Conservation (phyloP, 805 yeast genomes). For the Spathaspora arborariae region DNA sequence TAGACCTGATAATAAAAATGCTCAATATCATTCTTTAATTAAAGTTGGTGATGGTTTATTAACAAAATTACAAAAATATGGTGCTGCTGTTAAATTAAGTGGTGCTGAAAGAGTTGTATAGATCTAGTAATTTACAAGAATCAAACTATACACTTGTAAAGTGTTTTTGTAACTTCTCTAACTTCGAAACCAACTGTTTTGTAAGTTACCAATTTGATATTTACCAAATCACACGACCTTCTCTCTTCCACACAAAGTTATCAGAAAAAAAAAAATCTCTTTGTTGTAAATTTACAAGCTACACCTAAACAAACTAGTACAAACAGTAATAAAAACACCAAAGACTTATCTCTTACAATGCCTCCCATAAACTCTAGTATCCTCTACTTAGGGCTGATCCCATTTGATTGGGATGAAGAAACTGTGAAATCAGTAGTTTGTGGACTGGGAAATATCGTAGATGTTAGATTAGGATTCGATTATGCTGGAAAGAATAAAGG, state of each 20-base stretch:
- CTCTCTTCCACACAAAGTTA: not conserved
- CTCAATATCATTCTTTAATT: conserved; percentile 83
- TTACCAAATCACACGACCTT: not conserved
- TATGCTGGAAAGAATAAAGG: conserved; percentile 60
- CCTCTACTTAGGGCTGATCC: conserved; percentile 59
- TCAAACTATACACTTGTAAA: too few species aligned
- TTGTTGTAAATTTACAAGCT: not conserved
- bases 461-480: conserved; percentile 60
- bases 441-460: conserved; percentile 69
- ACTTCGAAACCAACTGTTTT: not conserved
- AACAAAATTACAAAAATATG: conserved; percentile 93
- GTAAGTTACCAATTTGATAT: not conserved
- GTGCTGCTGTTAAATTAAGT: conserved; percentile 93
- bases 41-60: conserved; percentile 90
- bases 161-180: too few species aligned
- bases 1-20: conserved; percentile 93
- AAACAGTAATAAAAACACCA: too few species aligned
- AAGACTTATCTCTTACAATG: not conserved
- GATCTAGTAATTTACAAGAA: not conserved
- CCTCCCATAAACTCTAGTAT: conserved; percentile 34
- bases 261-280: not conserved
- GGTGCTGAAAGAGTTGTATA: conserved; percentile 70
- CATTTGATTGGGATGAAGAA: conserved; percentile 68
- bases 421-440: conserved; percentile 59
- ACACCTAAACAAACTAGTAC: too few species aligned